Base-by-base conservation (phyloP, 768 basidiomycete genomes). In the Coprinellus aureogranulatus region DNA sequence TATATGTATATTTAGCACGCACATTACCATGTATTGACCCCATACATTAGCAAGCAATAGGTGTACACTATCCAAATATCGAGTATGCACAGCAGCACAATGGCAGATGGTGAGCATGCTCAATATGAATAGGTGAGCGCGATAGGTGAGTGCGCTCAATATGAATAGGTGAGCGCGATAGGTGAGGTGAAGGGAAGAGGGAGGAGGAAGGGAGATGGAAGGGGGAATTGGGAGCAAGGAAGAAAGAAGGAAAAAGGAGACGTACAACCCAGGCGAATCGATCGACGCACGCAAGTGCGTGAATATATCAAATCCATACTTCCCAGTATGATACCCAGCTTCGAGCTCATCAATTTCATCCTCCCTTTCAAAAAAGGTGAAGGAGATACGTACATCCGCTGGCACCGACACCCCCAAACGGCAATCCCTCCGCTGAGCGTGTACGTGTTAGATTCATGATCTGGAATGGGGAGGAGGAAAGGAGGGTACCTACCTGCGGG, bases 241-340 rank as follows among this genome's bases (percentile, higher is more conserved):
- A 26, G 18, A 12, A 2, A 2, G 10, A 9, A 22, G 20, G 25
- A 22, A 25, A n/a, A 23, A 1, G 40, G 26, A 25, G 22, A 50
- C 76, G 44, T 59, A 87, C 86, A 81, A 83, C 66, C 76, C 68
- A 3, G 88, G 86, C 23, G 82, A 79, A 59, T 88, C 82, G 34
- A 82, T 51, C 0, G 86, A 81, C 4, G 85, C 67, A 52, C 92
- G 81, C 25, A 81, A 62, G 66, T 93, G 90, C 0, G 90, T 91
- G 72, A 94, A 94, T 65, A 81, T 75, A 59, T 91, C 88, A 62
- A 93, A 94, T 4, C 77, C 74, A 64, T 75, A 88, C 65, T 91
- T 91, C 34, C 91, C 88, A 3, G 86, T 84, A 65, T 89, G 84
- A 55, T 79, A 75, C 12, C 92, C 86, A 57, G 77, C 90, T 88